These are phyloP conservation scores for Suillus ampliporus DNA, from an alignment of 768 basidiomycete genomes.

Conservation along the genomic window DNA sequence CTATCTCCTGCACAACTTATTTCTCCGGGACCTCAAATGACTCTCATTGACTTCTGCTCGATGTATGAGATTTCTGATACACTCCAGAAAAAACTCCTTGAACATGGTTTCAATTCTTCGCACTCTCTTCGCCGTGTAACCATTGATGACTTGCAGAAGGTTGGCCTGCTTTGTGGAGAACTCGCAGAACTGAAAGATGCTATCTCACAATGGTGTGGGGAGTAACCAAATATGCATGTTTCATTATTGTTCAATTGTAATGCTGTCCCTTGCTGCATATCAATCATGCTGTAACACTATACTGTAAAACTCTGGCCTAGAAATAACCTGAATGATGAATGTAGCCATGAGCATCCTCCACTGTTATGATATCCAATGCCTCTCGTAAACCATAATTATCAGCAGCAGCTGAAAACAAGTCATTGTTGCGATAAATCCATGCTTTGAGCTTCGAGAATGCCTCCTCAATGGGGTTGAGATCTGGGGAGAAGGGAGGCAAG, in stretches of 20 bases:
- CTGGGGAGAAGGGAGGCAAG: conserved; percentile 46
- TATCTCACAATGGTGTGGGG: too few relatives aligned
- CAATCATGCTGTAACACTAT: neutral
- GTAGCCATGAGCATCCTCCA: conserved; percentile 17
- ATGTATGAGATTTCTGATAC: too few relatives aligned
- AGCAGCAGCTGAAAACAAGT: conserved; percentile 16
- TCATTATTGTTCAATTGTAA: neutral
- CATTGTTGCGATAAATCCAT: conserved; percentile 17
- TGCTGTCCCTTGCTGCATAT: neutral
- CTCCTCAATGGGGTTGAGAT: conserved; percentile 47
- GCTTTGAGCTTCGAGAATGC: conserved; percentile 45
- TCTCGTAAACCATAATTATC: conserved; percentile 19
- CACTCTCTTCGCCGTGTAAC: too few relatives aligned
- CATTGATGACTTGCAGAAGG: too few relatives aligned
- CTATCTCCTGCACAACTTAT: too few relatives aligned
- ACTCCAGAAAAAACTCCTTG: too few relatives aligned
- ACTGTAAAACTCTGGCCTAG: neutral
- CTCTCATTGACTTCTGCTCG: too few relatives aligned
- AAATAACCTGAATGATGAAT: conserved; percentile 20
- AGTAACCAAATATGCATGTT: too few relatives aligned
- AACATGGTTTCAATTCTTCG: too few relatives aligned
- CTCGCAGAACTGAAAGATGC: too few relatives aligned
- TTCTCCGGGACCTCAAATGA: too few relatives aligned
- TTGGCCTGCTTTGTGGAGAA: too few relatives aligned
- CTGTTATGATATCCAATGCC: conserved; percentile 13